Percentiles rank a stretch among this genome's conserved stretches.
Evolutionary conservation across 805 yeast genomes (phyloP).

Genomic region (Kodamaea restingae): DNA sequence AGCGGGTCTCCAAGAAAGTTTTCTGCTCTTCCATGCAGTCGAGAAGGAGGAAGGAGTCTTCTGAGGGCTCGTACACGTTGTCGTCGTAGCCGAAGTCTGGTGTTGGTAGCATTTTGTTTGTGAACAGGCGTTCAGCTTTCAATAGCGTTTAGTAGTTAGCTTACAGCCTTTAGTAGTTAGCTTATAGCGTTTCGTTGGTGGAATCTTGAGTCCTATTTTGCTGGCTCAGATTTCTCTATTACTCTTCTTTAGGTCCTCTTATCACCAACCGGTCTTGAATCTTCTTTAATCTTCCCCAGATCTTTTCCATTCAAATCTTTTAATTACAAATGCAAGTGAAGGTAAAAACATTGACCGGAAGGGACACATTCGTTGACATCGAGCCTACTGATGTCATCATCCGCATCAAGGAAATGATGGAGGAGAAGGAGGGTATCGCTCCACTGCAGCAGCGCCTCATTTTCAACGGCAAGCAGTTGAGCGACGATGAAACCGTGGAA

Average conservation of each 20-base stretch:
- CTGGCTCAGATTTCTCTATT: no score
- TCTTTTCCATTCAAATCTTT: not conserved
- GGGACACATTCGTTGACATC: conserved; percentile 74
- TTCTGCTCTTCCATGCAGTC: conserved; percentile 72
- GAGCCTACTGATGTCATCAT: conserved; percentile 65
- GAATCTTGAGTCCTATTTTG: no score
- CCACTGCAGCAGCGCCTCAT: conserved; percentile 93
- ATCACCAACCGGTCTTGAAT: no score
- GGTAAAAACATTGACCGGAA: conserved; percentile 77
- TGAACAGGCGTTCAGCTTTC: no score
- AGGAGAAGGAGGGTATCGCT: conserved; percentile 95
- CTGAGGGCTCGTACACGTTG: conserved; percentile 92
- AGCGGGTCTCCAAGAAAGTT: conserved; percentile 24
- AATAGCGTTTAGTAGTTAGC: no score
- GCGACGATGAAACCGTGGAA: conserved; percentile 71
- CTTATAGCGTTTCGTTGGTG: no score
- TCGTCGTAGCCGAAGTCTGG: conserved; percentile 59
- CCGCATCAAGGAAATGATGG: conserved; percentile 84
- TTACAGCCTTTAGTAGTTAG: not conserved
- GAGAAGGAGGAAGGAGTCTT: conserved; percentile 80
- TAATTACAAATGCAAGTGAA: conserved; percentile 51
- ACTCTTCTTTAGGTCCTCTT: no score
- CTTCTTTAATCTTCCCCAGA: no score
- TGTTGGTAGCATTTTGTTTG: conserved; percentile 85
- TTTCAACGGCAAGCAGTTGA: conserved; percentile 88